These are phyloP conservation scores for Komagataella mondaviorum DNA, from an alignment of 805 yeast genomes.

Conservation along the genomic window DNA sequence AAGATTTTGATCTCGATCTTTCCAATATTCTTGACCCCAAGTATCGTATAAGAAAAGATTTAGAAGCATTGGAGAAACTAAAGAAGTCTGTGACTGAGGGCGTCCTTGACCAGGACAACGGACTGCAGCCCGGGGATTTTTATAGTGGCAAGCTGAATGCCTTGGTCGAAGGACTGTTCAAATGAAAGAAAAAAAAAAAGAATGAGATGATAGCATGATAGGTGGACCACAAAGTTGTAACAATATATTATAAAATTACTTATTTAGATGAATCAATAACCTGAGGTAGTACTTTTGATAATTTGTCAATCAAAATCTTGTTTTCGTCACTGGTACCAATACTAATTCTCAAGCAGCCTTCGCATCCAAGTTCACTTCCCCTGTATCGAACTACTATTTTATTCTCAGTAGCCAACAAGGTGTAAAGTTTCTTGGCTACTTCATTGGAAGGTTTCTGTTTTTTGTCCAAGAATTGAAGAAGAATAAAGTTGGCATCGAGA, in stretches of 20 bases:
- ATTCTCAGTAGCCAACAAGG: constrained; percentile 52
- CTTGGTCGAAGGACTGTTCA: neutral
- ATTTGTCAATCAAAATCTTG: constrained; percentile 26
- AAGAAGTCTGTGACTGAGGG: neutral
- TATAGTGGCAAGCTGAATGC: neutral
- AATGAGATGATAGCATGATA: neutral
- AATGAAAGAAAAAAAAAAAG: too few species aligned
- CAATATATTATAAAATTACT: too few species aligned
- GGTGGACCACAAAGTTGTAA: neutral
- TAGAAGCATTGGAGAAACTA: neutral
- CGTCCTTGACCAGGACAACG: neutral
- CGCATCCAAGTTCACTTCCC: constrained; percentile 83
- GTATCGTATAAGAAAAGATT: neutral
- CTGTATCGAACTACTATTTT: constrained; percentile 83
- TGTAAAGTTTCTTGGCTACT: constrained; percentile 55
- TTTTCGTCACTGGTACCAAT: constrained; percentile 80
- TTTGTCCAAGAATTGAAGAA: constrained; percentile 55
- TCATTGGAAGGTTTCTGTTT: constrained; percentile 53
- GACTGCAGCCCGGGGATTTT: neutral
- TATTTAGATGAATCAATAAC: neutral
- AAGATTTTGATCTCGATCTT: neutral
- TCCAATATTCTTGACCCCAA: neutral
- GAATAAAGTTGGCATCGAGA: constrained; percentile 71
- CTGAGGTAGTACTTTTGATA: constrained; percentile 21
- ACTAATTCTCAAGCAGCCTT: constrained; percentile 78